Base-by-base conservation (phyloP, 2,329 filamentous ascomycete genomes). In the Calonectria fujianensis region DNA sequence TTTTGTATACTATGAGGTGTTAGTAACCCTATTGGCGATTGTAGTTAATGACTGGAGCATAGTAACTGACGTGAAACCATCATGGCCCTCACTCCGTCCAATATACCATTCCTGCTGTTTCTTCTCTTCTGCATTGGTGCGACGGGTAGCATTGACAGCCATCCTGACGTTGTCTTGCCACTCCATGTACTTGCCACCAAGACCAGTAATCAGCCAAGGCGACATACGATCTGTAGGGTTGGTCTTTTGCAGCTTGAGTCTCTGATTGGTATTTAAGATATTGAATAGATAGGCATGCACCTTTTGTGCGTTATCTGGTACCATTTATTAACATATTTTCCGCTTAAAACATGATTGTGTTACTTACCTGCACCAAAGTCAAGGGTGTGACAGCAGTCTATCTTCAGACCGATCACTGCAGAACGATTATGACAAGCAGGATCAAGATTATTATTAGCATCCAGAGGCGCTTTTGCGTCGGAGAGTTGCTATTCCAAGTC, bases 61-160 rank as follows among this genome's bases (percentile, higher is more conserved):
- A 57, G 52, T n/a, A n/a, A 57, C 52, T 57, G 5, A 57, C 52
- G 24, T 35, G 6, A 57, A 57, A 18, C 52, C 52, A 0, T 57
- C 52, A 13, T 18, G 7, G 10, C 31, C 20, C 24, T 57, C 52
- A 24, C 24, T 57, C 24, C 52, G 52, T 35, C 52, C 52, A 57
- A 57, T 57, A n/a, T 35, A 57, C 52, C 52, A 57, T 57, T 57
- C 52, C 18, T 57, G 52, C 31, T 57, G 31, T 31, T 35, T 57
- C 52, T 57, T 57, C 16, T 57, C 52, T 1, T 57, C 52, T 35
- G 18, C 18, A 5, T 31, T 31, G 9, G 52, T n/a, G 18, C 52
- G 52, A n/a, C 52, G 52, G 18, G 29, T 31, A 20, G 31, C 1
- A 7, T 3, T 24, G 5, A 35, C 18, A 35, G 2, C 31, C 29